A percentile compares a stretch with the other conserved stretches of the same genome.
Evolutionary conservation across 116 monocot genomes (phyloP).

Genomic region (Dioscorea cayenensis): DNA sequence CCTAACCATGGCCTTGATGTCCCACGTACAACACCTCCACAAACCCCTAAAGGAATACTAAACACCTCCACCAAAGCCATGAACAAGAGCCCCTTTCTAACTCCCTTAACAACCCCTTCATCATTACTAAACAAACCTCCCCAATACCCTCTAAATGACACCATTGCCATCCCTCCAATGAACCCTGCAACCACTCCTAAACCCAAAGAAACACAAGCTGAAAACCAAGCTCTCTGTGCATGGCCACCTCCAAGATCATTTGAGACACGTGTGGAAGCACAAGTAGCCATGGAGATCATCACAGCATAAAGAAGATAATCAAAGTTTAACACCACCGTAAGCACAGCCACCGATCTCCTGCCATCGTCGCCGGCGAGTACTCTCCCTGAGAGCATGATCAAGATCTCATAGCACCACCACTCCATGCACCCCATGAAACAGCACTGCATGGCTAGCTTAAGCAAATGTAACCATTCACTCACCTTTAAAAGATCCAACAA

Average conservation of each 20-base stretch:
- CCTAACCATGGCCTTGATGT: slow-evolving; percentile 71
- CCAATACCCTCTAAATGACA: slow-evolving; percentile 36
- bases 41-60: slow-evolving; percentile 61
- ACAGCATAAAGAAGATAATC: slow-evolving; percentile 80
- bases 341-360: slow-evolving; percentile 39
- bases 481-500: slow-evolving; percentile 15
- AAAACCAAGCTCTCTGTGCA: slow-evolving; percentile 10
- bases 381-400: slow-evolving; percentile 61
- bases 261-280: slow-evolving; percentile 61
- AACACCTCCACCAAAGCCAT: slow-evolving; percentile 72
- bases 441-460: slow-evolving; percentile 59
- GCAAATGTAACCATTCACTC: slow-evolving; percentile 43
- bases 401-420: slow-evolving; percentile 98
- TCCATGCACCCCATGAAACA: slow-evolving; percentile 85
- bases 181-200: slow-evolving; percentile 18
- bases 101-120: slow-evolving; percentile 19
- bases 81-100: slow-evolving; percentile 48
- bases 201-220: slow-evolving; percentile 51
- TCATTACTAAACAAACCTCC: slow-evolving; percentile 50
- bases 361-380: slow-evolving; percentile 21
- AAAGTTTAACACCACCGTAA: slow-evolving; percentile 82
- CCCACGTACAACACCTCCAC: slow-evolving; percentile 70
- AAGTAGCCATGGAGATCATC: slow-evolving; percentile 65
- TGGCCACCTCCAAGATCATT: slow-evolving; percentile 76
- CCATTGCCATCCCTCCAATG: slow-evolving; percentile 29